These are phyloP conservation scores for Brachypodium distachyon DNA, from an alignment of 202 grass and related monocot genomes.

Conservation along the genomic window DNA sequence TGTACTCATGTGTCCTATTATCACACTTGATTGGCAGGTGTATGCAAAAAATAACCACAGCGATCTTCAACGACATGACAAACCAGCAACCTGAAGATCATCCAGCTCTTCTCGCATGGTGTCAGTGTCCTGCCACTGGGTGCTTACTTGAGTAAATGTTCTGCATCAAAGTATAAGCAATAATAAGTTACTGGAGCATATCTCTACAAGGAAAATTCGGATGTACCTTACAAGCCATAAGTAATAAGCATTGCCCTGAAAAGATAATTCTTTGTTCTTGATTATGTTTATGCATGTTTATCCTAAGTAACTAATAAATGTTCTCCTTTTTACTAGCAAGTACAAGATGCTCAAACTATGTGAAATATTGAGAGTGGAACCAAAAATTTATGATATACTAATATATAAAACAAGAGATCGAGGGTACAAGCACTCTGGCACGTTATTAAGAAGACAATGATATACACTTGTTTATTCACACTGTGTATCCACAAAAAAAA, in stretches of 20 bases:
- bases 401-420: too few relatives aligned
- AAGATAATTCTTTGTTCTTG: neutral
- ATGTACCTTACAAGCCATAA: constrained; percentile 10
- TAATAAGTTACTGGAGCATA: constrained; percentile 1
- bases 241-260: neutral
- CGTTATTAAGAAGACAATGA: too few relatives aligned
- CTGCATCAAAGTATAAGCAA: constrained; percentile 44
- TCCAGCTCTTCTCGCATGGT: constrained; percentile 98
- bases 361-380: neutral
- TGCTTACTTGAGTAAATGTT: constrained; percentile 99
- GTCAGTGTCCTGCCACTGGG: constrained; percentile 96
- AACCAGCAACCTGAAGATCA: constrained; percentile 83
- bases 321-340: neutral
- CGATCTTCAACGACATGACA: constrained; percentile 16
- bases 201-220: neutral
- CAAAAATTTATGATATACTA: neutral
- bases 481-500: too few relatives aligned
- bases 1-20: neutral
- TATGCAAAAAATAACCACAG: neutral
- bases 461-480: too few relatives aligned
- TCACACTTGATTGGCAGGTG: neutral
- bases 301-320: neutral
- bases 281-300: neutral
- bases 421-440: too few relatives aligned
- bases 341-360: neutral